phyloP scores from a whole-genome alignment of 306 rosid species.

The Cucurbita pepo region DNA sequence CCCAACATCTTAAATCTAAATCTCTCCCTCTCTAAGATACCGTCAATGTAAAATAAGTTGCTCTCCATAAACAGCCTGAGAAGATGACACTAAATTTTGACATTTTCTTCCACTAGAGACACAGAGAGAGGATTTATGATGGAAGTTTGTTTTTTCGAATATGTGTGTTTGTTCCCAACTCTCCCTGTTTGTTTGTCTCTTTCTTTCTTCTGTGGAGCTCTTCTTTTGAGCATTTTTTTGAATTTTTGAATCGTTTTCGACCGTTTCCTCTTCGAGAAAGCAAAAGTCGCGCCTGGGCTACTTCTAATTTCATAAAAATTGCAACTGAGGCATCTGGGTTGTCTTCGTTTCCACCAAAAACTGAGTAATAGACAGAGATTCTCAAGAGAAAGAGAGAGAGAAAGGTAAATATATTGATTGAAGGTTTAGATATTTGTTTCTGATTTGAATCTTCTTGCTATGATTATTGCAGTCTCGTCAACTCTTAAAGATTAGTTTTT shows the following conservation, averaged over 20 bases:
- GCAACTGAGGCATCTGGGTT: no score
- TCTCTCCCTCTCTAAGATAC: not conserved
- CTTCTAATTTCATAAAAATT: not conserved
- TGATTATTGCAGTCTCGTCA: conserved; percentile 17
- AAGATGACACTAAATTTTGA: not conserved
- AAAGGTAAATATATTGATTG: not conserved
- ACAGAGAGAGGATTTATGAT: not conserved
- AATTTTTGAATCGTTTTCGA: conserved; percentile 13
- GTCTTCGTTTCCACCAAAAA: not conserved
- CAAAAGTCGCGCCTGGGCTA: not conserved
- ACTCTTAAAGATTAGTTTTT: conserved; percentile 58
- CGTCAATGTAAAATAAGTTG: no score
- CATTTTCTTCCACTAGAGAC: not conserved
- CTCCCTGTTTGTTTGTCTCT: conserved; percentile 3
- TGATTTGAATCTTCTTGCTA: not conserved
- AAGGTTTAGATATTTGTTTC: not conserved
- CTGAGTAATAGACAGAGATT: not conserved
- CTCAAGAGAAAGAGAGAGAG: conserved; percentile 3
- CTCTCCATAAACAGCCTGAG: not conserved
- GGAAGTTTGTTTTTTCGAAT: conserved; percentile 40
- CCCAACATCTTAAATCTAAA: not conserved
- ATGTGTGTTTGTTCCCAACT: conserved; percentile 5
- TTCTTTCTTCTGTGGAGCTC: not conserved
- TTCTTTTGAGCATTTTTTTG: not conserved
- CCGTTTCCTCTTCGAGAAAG: conserved; percentile 7